Conservation (phyloP, 2,329 filamentous ascomycete species). For the Fusarium ambrosium region DNA sequence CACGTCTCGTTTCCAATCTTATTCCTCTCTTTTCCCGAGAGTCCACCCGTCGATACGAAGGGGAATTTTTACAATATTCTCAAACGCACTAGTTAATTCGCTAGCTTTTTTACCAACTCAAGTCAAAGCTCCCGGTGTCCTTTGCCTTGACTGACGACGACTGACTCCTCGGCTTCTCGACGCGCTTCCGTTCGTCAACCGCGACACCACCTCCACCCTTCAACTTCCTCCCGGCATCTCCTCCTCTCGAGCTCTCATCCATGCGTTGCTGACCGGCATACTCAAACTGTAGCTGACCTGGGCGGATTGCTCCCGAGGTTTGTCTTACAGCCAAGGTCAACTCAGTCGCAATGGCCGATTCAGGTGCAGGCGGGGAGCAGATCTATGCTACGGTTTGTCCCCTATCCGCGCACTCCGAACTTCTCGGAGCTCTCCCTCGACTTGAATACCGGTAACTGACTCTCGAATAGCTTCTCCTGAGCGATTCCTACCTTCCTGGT, state of each 20-base stretch:
- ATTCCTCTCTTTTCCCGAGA: conserved; percentile 5
- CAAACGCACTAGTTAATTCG: not conserved
- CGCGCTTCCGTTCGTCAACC: conserved; percentile 36
- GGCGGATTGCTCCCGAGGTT: conserved; percentile 36
- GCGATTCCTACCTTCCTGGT: conserved; percentile 94
- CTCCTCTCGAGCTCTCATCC: conserved; percentile 15
- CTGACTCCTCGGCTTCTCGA: conserved; percentile 22
- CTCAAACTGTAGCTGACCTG: conserved; percentile 40
- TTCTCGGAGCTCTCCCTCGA: not conserved
- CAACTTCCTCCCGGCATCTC: conserved; percentile 10
- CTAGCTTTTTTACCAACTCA: conserved; percentile 13
- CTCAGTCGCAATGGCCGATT: conserved; percentile 53
- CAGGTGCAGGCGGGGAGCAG: conserved; percentile 55
- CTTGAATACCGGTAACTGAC: conserved; percentile 13
- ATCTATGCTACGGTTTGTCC: conserved; percentile 70
- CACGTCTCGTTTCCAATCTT: conserved; percentile 25
- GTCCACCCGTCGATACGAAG: not conserved
- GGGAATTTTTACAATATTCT: not conserved
- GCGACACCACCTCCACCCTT: conserved; percentile 8
- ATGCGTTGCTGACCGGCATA: conserved; percentile 45
- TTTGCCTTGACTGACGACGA: conserved; percentile 9
- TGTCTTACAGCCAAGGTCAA: conserved; percentile 38
- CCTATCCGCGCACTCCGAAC: conserved; percentile 11
- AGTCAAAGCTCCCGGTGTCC: conserved; percentile 15
- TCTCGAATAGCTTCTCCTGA: conserved; percentile 82